Evolutionary conservation across 805 yeast species (phyloP).

Genomic region (Monosporozyma siamensis): DNA sequence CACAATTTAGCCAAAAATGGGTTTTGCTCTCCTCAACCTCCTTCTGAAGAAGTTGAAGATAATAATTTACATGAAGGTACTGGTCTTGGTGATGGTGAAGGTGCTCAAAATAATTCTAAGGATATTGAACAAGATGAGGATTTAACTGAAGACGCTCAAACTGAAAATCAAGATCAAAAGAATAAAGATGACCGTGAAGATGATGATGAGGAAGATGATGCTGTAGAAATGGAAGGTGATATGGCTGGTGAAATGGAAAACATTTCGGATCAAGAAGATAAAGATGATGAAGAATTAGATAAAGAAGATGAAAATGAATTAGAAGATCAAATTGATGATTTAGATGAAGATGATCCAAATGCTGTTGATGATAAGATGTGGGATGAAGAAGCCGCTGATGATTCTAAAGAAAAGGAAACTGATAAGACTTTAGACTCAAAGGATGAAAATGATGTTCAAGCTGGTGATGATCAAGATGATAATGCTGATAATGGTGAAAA

Average conservation of each 20-base stretch:
- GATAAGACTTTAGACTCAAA: conserved; percentile 57
- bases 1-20: conserved; percentile 64
- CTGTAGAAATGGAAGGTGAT: conserved; percentile 91
- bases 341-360: conserved; percentile 86
- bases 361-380: conserved; percentile 97
- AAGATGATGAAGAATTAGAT: conserved; percentile 42
- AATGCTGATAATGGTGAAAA: conserved; percentile 34
- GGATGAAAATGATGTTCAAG: conserved; percentile 36
- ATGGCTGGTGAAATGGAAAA: conserved; percentile 93
- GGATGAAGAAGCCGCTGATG: conserved; percentile 82
- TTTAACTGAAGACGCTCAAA: conserved; percentile 65
- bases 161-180: conserved; percentile 63
- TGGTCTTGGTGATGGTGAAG: conserved; percentile 88
- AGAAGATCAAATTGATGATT: conserved; percentile 83
- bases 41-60: conserved; percentile 49
- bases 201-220: conserved; percentile 58
- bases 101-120: conserved; percentile 70
- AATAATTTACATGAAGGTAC: conserved; percentile 77
- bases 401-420: conserved; percentile 71
- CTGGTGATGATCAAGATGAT: conserved; percentile 29
- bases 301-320: conserved; percentile 61
- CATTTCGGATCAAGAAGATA: conserved; percentile 55
- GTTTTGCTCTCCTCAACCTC: conserved; percentile 86
- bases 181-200: conserved; percentile 45
- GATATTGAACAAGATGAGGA: conserved; percentile 91